A percentile compares a stretch with the other conserved stretches of the same genome.
Evolutionary conservation across 108 stramenopile genomes (phyloP).

Genomic region (Chaetoceros tenuissimus): DNA sequence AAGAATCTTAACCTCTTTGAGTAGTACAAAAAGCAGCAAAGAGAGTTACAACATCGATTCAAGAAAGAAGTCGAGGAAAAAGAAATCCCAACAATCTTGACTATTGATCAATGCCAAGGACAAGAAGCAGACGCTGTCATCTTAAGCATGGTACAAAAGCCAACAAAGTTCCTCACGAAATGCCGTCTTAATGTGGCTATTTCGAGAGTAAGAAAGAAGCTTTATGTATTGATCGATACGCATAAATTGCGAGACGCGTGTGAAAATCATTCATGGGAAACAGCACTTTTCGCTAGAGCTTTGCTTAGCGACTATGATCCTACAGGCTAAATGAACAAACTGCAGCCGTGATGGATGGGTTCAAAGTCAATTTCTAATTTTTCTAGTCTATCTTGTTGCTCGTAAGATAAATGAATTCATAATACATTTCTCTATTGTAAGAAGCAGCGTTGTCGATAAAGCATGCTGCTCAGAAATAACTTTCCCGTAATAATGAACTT

Average conservation of each 20-base stretch:
- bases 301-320: no score
- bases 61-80: not conserved
- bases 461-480: no score
- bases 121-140: constrained; percentile 35
- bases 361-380: no score
- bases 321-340: no score
- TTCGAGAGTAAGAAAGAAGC: constrained; percentile 24
- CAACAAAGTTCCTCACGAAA: constrained; percentile 25
- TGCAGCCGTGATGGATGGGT: no score
- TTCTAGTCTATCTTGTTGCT: no score
- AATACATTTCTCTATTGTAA: no score
- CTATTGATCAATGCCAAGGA: constrained; percentile 38
- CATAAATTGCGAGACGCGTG: constrained; percentile 15
- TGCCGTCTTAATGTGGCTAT: constrained; percentile 36
- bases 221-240: constrained; percentile 23
- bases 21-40: constrained; percentile 36
- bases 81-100: constrained; percentile 14
- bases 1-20: no score
- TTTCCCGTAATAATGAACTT: no score
- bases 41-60: constrained; percentile 22
- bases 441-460: no score
- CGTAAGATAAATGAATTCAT: no score
- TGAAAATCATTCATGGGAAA: constrained; percentile 20
- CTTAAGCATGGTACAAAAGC: constrained; percentile 26
- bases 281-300: constrained; percentile 21